phyloP scores from a whole-genome alignment of 2,329 filamentous ascomycete species.

The Ascosphaera apis region DNA sequence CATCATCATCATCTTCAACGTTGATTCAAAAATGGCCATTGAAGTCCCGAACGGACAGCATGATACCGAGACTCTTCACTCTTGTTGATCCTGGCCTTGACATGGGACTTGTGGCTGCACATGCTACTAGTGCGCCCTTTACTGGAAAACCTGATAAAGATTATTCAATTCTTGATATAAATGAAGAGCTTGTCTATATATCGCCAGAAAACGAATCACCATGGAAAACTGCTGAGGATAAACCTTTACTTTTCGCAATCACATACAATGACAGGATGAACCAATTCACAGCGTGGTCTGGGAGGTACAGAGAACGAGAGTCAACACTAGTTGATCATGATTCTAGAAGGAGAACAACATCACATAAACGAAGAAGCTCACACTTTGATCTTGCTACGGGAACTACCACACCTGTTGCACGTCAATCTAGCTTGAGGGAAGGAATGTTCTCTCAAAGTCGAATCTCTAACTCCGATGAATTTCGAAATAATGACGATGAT shows the following conservation, averaged over 20 bases:
- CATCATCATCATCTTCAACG: not conserved
- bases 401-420: conserved; percentile 45
- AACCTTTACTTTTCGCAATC: conserved; percentile 47
- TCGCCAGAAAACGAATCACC: conserved; percentile 36
- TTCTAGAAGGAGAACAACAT: conserved; percentile 8
- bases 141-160: conserved; percentile 8
- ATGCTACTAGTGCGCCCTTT: conserved; percentile 1
- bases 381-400: conserved; percentile 43
- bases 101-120: conserved; percentile 55
- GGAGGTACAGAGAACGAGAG: conserved; percentile 51
- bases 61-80: conserved; percentile 45
- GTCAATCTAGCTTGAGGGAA: conserved; percentile 12
- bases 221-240: conserved; percentile 15
- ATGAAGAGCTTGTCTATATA: conserved; percentile 67
- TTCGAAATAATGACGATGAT: conserved; percentile 21
- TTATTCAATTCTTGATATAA: conserved; percentile 42
- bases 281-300: conserved; percentile 65
- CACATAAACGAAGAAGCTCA: conserved; percentile 41
- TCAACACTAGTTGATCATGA: conserved; percentile 16
- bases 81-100: conserved; percentile 71
- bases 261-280: conserved; percentile 58
- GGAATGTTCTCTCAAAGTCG: conserved; percentile 7
- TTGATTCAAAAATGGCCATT: conserved; percentile 20
- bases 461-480: conserved; percentile 21
- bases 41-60: conserved; percentile 32